These are phyloP conservation scores for Firmiana major DNA, from an alignment of 345 rosid species.

Conservation along the genomic window DNA sequence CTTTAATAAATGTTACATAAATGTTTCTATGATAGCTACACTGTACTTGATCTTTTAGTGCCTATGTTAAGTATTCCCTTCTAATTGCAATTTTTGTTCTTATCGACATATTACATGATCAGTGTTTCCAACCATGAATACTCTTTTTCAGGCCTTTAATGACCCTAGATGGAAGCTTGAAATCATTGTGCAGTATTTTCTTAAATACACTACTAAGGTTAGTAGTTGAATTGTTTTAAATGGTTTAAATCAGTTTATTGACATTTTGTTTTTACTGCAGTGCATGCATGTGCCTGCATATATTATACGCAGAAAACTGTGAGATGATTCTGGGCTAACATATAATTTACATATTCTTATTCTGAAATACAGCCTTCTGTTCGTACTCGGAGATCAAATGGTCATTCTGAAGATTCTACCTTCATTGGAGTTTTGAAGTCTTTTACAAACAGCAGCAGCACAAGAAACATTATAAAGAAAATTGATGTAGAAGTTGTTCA, in stretches of 20 bases:
- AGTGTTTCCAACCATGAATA: background rate
- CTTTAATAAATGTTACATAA: background rate
- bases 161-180: conserved; percentile 85
- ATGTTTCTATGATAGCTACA: background rate
- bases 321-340: background rate
- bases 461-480: conserved; percentile 52
- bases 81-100: background rate
- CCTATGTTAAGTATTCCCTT: background rate
- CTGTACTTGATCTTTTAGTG: background rate
- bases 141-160: conserved; percentile 50
- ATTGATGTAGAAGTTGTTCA: conserved; percentile 52
- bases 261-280: background rate
- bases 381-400: conserved; percentile 60
- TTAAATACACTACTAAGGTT: conserved; percentile 66
- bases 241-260: background rate
- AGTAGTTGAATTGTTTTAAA: background rate
- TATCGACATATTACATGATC: background rate
- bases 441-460: conserved; percentile 41
- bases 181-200: conserved; percentile 58
- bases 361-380: conserved; percentile 55
- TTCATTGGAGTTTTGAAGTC: conserved; percentile 52
- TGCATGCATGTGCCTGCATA: background rate
- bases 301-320: background rate
- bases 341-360: background rate
- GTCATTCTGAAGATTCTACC: conserved; percentile 34